Conservation (phyloP, 805 yeast genomes). For the Candida fluviatilis region DNA sequence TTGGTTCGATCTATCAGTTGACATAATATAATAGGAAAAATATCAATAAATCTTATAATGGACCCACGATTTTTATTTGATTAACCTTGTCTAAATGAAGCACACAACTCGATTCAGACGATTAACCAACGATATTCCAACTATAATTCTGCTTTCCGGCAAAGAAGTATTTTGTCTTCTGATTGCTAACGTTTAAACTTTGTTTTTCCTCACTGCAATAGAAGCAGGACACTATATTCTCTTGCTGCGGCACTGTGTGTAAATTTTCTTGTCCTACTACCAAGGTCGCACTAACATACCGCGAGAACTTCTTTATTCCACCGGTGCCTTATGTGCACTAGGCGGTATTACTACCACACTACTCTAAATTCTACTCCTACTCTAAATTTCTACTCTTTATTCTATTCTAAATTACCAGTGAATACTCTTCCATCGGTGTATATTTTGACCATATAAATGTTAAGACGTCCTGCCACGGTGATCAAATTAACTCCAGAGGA, state of each 20-base stretch:
- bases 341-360: too few species aligned
- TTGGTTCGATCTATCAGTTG: slow-evolving; percentile 11
- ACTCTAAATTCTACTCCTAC: too few species aligned
- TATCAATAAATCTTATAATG: not conserved
- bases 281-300: too few species aligned
- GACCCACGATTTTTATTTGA: not conserved
- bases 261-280: too few species aligned
- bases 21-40: slow-evolving; percentile 4
- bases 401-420: too few species aligned
- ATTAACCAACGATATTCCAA: not conserved
- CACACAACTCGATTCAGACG: not conserved
- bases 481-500: slow-evolving; percentile 68
- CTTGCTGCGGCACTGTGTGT: too few species aligned
- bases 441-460: slow-evolving; percentile 34
- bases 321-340: too few species aligned
- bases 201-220: not conserved
- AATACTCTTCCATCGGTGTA: too few species aligned
- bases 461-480: slow-evolving; percentile 68
- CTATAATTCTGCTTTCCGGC: not conserved
- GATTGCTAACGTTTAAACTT: not conserved
- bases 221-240: too few species aligned
- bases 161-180: not conserved
- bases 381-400: too few species aligned
- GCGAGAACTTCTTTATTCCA: too few species aligned
- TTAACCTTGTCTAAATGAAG: not conserved